Evolutionary conservation across 345 rosid genomes (phyloP).

Genomic region (Hibiscus tridactylites): DNA sequence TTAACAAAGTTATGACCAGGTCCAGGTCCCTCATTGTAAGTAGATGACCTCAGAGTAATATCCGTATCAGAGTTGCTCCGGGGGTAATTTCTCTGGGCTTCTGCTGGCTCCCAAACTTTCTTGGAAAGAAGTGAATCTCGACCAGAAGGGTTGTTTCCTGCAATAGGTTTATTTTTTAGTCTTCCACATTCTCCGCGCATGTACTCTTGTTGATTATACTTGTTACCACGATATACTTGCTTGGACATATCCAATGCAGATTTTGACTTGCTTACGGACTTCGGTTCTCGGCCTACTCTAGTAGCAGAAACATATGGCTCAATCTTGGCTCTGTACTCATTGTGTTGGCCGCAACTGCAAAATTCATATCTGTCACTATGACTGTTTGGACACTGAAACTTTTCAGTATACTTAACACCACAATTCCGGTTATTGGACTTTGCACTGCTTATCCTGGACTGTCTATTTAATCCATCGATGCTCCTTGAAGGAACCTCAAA

Average conservation of each 20-base stretch:
- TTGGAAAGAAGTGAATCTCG: constrained; percentile 37
- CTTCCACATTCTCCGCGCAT: constrained; percentile 42
- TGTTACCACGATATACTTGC: constrained; percentile 46
- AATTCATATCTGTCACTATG: constrained; percentile 49
- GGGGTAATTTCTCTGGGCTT: constrained; percentile 50
- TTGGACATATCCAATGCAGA: constrained; percentile 50
- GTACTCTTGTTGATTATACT: constrained; percentile 46
- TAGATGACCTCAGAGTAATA: constrained; percentile 43
- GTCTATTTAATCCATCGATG: constrained; percentile 42
- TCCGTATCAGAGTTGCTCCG: constrained; percentile 62
- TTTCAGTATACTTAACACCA: constrained; percentile 47
- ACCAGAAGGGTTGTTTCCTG: constrained; percentile 27
- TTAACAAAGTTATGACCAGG: constrained; percentile 20
- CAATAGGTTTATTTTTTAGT: constrained; percentile 38
- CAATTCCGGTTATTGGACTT: constrained; percentile 42
- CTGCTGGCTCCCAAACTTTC: constrained; percentile 82
- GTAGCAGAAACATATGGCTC: constrained; percentile 45
- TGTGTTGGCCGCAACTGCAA: constrained; percentile 53
- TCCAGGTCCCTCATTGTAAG: constrained; percentile 34
- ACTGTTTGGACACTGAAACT: constrained; percentile 41
- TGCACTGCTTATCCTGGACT: constrained; percentile 34
- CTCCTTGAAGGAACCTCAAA: constrained; percentile 45
- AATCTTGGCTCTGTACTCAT: constrained; percentile 49
- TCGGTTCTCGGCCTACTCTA: constrained; percentile 45
- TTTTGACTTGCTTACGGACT: constrained; percentile 43